Evolutionary conservation across 2,329 filamentous ascomycete species (phyloP).

Genomic region (Geosmithia flava): DNA sequence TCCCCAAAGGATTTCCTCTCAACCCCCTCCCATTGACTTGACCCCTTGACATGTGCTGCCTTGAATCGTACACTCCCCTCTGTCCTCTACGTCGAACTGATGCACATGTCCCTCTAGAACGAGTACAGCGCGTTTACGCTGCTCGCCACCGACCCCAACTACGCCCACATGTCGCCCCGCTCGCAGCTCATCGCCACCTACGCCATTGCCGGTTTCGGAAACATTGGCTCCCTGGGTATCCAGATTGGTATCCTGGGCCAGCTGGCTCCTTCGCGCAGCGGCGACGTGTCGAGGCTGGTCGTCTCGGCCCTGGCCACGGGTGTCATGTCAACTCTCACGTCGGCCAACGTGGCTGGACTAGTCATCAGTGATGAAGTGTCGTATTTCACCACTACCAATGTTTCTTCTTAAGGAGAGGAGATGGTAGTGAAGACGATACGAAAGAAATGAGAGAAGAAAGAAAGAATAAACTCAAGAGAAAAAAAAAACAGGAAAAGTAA

Average conservation of each 20-base stretch:
- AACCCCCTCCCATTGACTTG: too few relatives aligned
- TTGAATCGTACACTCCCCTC: too few relatives aligned
- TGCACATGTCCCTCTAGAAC: constrained; percentile 34
- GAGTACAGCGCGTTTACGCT: constrained; percentile 63
- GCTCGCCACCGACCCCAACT: constrained; percentile 42
- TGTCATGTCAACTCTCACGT: constrained; percentile 66
- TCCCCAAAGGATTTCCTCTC: too few relatives aligned
- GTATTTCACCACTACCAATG: background rate
- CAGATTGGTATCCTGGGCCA: constrained; percentile 83
- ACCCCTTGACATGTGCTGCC: too few relatives aligned
- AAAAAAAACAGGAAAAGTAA: too few relatives aligned
- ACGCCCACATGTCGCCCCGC: constrained; percentile 50
- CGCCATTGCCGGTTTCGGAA: constrained; percentile 72
- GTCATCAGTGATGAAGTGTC: constrained; percentile 43
- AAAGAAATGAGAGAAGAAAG: background rate
- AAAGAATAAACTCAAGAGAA: too few relatives aligned
- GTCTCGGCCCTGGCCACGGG: constrained; percentile 68
- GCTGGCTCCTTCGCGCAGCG: constrained; percentile 60
- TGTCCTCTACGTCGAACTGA: background rate
- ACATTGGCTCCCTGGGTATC: constrained; percentile 77
- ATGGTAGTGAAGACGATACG: background rate
- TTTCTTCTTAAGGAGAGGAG: background rate
- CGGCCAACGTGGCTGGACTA: constrained; percentile 66
- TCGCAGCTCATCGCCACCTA: constrained; percentile 77
- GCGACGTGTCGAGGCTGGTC: constrained; percentile 65